Evolutionary conservation across 140 eudicot species (phyloP), one percentile per base, ranked within the genome.

Genomic region (Anethum foeniculum): DNA sequence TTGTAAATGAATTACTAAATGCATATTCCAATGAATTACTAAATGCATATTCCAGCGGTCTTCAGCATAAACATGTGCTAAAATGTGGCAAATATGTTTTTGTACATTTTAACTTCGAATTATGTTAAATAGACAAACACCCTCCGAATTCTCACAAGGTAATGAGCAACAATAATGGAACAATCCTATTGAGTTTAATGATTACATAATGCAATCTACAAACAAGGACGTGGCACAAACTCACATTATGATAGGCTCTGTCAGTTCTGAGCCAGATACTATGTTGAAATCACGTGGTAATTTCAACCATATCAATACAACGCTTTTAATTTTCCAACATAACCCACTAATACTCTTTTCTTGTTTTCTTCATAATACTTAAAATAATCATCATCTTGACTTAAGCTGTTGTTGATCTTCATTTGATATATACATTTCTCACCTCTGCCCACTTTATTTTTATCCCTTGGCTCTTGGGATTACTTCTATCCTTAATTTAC

Each of bases 181-280:
- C 27, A 54, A 56, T 5, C 15, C 16, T 25, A 32, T 62, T 9
- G 0, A 25, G 6, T 62, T 62, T 25, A 25, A 25, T 25, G 69
- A 62, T 62, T 8, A 25, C 69, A 62, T 7, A 62, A 10, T 9
- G 32, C 69, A 62, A 62, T 62, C 69, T 62, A 62, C 69, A 62
- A 62, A 25, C 16, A 62, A 25, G 34, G 69, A 62, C 69, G 69
- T 62, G 69, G 69, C 69, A 62, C 69, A n/a, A 62, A 62, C 69
- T 62, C 69, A 62, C 69, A 62, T 25, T 2, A 2, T 62, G 69
- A 62, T 62, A 62, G 69, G 34, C 69, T n/a, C 69, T 38, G 52
- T 72, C n/a, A 72, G 30, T 72, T 72, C 30, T 72, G 77, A 72
- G 77, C 30, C 77, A 72, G 34, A 72, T 72, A n/a, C n/a, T n/a